These are phyloP conservation scores for Euphrasia confusa DNA, from an alignment of 257 asterid species.

Conservation along the genomic window DNA sequence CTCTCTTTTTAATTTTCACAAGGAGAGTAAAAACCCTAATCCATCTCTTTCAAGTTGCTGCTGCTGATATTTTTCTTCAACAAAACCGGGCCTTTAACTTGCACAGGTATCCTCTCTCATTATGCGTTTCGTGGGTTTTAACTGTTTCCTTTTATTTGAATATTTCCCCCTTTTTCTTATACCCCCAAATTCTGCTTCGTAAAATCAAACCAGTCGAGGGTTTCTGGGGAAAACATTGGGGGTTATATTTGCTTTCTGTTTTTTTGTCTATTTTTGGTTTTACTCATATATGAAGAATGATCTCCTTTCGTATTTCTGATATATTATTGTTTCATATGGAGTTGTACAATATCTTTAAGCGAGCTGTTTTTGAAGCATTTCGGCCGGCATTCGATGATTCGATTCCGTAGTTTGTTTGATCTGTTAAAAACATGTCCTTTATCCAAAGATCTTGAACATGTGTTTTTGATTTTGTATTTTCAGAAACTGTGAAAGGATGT, in stretches of 20 bases:
- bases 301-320: neutral
- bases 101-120: neutral
- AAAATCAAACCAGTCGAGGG: neutral
- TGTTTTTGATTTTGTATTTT: neutral
- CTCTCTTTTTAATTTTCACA: neutral
- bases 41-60: neutral
- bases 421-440: neutral
- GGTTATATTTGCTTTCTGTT: neutral
- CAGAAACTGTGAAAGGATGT: conserved; percentile 28
- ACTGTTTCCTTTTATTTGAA: too few relatives aligned
- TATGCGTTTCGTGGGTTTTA: neutral
- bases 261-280: neutral
- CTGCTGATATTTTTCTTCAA: neutral
- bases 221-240: neutral
- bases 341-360: neutral
- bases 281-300: neutral
- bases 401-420: neutral
- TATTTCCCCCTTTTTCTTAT: neutral
- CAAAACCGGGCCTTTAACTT: neutral
- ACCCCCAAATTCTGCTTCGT: neutral
- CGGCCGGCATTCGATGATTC: neutral
- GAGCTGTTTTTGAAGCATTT: neutral
- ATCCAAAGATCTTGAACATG: neutral
- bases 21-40: neutral
- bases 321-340: neutral